A percentile compares a stretch with the other conserved stretches of the same genome.
phyloP scores from a whole-genome alignment of 352 stramenopile species.

The Aphanomyces astaci region DNA sequence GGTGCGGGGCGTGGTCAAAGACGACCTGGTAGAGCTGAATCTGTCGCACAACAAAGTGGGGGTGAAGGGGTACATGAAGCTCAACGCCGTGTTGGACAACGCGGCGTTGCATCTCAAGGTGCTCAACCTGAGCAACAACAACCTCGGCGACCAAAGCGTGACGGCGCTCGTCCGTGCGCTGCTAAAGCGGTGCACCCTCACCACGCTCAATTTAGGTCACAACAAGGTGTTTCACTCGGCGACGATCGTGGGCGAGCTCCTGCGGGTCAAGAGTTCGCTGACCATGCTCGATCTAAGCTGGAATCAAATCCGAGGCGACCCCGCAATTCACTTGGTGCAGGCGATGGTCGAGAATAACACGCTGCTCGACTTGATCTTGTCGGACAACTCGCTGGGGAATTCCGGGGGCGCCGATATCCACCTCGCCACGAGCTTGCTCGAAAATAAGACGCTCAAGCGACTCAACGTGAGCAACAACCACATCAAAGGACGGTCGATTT shows the following conservation, averaged over 20 bases:
- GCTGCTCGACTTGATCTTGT: slow-evolving; percentile 52
- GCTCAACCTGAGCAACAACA: slow-evolving; percentile 64
- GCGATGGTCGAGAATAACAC: slow-evolving; percentile 71
- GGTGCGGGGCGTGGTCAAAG: slow-evolving; percentile 42
- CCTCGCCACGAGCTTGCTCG: slow-evolving; percentile 49
- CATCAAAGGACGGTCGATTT: slow-evolving; percentile 45
- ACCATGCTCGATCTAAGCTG: slow-evolving; percentile 55
- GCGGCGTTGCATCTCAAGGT: slow-evolving; percentile 48
- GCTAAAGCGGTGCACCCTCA: slow-evolving; percentile 57
- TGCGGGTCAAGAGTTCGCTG: slow-evolving; percentile 54
- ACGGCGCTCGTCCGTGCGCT: slow-evolving; percentile 48
- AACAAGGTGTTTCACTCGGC: slow-evolving; percentile 65
- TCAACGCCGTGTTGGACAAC: slow-evolving; percentile 48
- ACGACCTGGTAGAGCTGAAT: slow-evolving; percentile 49
- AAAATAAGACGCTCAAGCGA: slow-evolving; percentile 50
- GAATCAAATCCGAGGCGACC: slow-evolving; percentile 67
- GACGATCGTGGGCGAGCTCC: slow-evolving; percentile 44
- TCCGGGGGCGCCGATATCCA: slow-evolving; percentile 55
- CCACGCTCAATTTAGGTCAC: slow-evolving; percentile 45
- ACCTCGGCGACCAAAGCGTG: slow-evolving; percentile 56
- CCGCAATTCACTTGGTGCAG: slow-evolving; percentile 47
- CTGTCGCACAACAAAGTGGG: slow-evolving; percentile 62
- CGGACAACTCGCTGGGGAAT: slow-evolving; percentile 64
- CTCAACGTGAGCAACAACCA: slow-evolving; percentile 67
- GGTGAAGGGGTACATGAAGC: slow-evolving; percentile 40